A percentile compares a stretch with the other conserved stretches of the same genome.
These are phyloP conservation scores for Emergomyces pasteurianus DNA, from an alignment of 2,329 filamentous ascomycete genomes.

Conservation along the genomic window DNA sequence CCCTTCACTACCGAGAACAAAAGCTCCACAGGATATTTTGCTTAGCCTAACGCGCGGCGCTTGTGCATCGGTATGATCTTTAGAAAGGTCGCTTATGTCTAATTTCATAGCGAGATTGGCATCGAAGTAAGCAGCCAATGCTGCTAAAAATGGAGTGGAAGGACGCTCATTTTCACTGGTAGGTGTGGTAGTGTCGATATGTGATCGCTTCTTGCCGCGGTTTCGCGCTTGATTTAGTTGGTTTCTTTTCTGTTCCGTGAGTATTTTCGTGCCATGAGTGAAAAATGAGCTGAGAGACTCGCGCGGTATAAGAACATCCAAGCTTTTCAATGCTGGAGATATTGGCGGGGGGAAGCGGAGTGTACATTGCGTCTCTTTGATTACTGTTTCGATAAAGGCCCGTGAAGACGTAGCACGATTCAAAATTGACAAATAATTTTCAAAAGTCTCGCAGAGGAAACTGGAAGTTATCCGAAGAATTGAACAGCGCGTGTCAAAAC, in stretches of 20 bases:
- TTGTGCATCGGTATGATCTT: conserved; percentile 6
- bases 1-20: conserved; percentile 28
- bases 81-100: conserved; percentile 13
- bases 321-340: conserved; percentile 21
- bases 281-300: conserved; percentile 16
- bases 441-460: conserved; percentile 35
- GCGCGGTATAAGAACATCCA: conserved; percentile 26
- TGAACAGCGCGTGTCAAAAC: conserved; percentile 40
- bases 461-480: conserved; percentile 32
- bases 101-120: conserved; percentile 30
- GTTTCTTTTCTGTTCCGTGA: conserved; percentile 12
- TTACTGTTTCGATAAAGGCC: conserved; percentile 17
- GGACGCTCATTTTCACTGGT: not conserved
- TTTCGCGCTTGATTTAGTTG: conserved; percentile 5
- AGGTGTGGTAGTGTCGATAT: not conserved
- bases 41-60: conserved; percentile 23
- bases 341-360: conserved; percentile 25
- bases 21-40: conserved; percentile 28
- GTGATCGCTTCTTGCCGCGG: conserved; percentile 6
- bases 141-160: conserved; percentile 15
- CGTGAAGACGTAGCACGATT: conserved; percentile 1
- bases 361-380: conserved; percentile 30
- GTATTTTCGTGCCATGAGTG: conserved; percentile 9
- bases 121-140: conserved; percentile 25
- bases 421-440: conserved; percentile 23